Percentiles rank a stretch among this genome's conserved stretches.
phyloP scores from a whole-genome alignment of 345 rosid species.

The Brassica cretica region DNA sequence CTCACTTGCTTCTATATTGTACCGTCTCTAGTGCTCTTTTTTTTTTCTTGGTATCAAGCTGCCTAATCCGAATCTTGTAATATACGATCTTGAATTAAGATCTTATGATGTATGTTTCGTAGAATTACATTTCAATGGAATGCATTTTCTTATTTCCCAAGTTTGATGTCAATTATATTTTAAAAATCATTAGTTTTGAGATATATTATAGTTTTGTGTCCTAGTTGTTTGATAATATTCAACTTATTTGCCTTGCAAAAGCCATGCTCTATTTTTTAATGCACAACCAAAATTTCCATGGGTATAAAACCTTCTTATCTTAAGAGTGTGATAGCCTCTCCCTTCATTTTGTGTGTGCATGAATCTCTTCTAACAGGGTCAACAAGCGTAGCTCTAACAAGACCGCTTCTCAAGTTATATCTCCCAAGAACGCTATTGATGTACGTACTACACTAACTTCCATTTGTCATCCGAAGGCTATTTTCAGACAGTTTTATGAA shows the following conservation, averaged over 20 bases:
- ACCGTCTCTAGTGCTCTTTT: background rate
- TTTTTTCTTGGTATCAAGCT: background rate
- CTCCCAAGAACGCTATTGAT: conserved; percentile 87
- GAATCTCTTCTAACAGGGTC: conserved; percentile 54
- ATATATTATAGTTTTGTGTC: background rate
- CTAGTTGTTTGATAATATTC: background rate
- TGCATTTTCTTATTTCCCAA: background rate
- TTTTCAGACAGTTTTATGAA: conserved; percentile 89
- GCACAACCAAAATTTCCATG: conserved; percentile 37
- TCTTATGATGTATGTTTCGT: background rate
- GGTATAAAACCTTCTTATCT: conserved; percentile 39
- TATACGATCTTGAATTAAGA: background rate
- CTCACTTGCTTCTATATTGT: background rate
- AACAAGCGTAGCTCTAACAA: conserved; percentile 69
- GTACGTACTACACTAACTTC: background rate
- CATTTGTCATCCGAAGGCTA: conserved; percentile 77
- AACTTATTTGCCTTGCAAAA: background rate
- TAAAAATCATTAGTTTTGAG: background rate
- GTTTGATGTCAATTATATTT: background rate
- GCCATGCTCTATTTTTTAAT: background rate
- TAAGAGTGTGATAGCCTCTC: background rate
- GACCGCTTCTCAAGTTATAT: conserved; percentile 83
- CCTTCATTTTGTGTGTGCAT: background rate
- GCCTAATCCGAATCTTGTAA: background rate
- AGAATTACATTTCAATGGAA: background rate